These are phyloP conservation scores for Blastobotrys robertii DNA, from an alignment of 805 yeast species.

Conservation along the genomic window DNA sequence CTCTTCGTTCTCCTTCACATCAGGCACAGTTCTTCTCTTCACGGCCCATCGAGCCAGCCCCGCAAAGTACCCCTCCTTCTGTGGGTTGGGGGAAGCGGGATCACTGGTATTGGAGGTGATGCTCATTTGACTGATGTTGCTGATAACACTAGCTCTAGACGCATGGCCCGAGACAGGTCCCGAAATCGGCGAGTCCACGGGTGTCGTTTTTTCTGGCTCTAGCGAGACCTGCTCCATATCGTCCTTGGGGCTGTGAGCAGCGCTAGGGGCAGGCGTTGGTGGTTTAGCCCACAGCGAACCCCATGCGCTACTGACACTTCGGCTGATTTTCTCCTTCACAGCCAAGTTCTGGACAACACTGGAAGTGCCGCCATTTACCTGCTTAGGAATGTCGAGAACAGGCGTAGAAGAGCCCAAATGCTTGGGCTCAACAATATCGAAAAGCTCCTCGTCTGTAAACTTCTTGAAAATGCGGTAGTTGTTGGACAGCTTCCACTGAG, in stretches of 20 bases:
- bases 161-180: no score
- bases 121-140: no score
- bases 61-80: slow-evolving; percentile 9
- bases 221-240: no score
- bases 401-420: slow-evolving; percentile 24
- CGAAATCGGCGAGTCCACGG: no score
- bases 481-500: slow-evolving; percentile 44
- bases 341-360: no score
- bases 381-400: slow-evolving; percentile 5
- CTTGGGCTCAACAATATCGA: slow-evolving; percentile 46
- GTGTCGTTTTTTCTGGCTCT: no score
- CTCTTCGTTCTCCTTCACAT: background rate
- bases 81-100: no score
- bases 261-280: no score
- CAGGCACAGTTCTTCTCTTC: slow-evolving; percentile 2
- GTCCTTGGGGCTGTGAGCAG: no score
- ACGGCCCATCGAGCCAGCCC: slow-evolving; percentile 14
- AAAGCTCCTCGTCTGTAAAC: slow-evolving; percentile 59
- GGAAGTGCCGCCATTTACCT: slow-evolving; percentile 1
- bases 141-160: no score
- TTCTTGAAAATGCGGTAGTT: slow-evolving; percentile 46
- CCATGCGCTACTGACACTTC: slow-evolving; percentile 21
- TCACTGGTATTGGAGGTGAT: no score
- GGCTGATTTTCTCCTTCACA: slow-evolving; percentile 16
- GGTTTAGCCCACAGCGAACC: slow-evolving; percentile 13